phyloP scores from a whole-genome alignment of 768 basidiomycete species.

The Boletus subcaerulescens region DNA sequence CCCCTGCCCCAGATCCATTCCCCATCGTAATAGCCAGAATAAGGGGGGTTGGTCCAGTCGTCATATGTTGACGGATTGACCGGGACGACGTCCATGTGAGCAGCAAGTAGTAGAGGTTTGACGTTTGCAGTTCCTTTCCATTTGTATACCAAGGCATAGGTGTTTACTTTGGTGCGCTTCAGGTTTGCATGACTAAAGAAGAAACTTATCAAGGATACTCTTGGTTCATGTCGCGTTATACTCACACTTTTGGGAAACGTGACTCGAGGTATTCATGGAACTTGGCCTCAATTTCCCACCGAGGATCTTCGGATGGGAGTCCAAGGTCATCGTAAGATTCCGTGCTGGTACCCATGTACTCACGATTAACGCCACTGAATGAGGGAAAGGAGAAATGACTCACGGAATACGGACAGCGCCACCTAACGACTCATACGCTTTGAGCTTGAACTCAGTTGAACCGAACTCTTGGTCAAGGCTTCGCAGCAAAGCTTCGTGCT shows the following conservation, averaged over 20 bases:
- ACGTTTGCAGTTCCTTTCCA: conserved; percentile 53
- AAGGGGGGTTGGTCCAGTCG: conserved; percentile 49
- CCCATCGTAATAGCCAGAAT: conserved; percentile 46
- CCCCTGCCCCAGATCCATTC: conserved; percentile 49
- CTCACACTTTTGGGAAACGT: conserved; percentile 62
- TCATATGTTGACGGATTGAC: conserved; percentile 43
- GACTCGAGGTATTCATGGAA: conserved; percentile 28
- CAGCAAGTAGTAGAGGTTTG: conserved; percentile 54
- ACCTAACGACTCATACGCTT: conserved; percentile 32
- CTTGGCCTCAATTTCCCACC: conserved; percentile 33
- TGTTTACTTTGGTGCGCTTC: conserved; percentile 54
- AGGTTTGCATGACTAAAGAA: conserved; percentile 44
- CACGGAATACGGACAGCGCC: conserved; percentile 37
- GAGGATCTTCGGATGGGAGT: conserved; percentile 44
- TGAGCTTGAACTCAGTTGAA: conserved; percentile 25
- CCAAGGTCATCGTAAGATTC: conserved; percentile 52
- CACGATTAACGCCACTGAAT: background rate
- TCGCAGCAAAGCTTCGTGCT: conserved; percentile 17
- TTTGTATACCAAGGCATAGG: conserved; percentile 55
- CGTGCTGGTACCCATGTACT: conserved; percentile 37
- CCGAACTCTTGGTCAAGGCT: conserved; percentile 25
- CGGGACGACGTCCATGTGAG: conserved; percentile 52
- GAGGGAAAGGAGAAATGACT: background rate
- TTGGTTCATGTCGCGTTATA: background rate
- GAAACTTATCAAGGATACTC: background rate